These are phyloP conservation scores for Herpetomonas tarakana DNA, from an alignment of 208 protist genomes.

Conservation along the genomic window DNA sequence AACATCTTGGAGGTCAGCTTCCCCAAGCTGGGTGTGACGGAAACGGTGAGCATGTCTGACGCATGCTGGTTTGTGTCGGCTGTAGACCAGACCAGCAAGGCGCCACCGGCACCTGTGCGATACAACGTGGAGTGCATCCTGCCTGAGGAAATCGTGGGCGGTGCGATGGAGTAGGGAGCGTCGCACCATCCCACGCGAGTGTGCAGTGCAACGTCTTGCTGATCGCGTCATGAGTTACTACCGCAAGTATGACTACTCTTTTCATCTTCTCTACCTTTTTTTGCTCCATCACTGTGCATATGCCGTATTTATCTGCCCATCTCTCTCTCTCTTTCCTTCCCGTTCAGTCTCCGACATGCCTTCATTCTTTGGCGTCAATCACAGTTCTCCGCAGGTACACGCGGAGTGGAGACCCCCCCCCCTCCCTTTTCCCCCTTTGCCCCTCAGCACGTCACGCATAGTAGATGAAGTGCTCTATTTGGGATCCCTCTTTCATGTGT, in stretches of 20 bases:
- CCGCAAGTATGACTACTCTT: too few relatives aligned
- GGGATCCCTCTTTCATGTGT: conserved; percentile 1
- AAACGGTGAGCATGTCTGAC: conserved; percentile 17
- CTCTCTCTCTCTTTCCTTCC: conserved; percentile 8
- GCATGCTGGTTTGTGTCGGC: conserved; percentile 16
- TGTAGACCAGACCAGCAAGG: conserved; percentile 10
- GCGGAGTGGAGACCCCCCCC: too few relatives aligned
- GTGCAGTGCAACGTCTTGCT: too few relatives aligned
- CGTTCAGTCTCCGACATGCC: not conserved
- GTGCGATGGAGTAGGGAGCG: conserved; percentile 1
- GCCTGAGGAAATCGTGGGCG: conserved; percentile 22
- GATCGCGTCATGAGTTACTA: too few relatives aligned
- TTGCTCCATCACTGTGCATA: not conserved
- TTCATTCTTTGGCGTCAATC: not conserved
- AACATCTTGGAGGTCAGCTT: conserved; percentile 20
- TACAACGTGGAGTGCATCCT: conserved; percentile 15
- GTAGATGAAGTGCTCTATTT: not conserved
- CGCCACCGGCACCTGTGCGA: conserved; percentile 15
- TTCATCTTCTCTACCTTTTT: not conserved
- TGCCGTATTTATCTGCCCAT: not conserved
- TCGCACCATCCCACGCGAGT: not conserved
- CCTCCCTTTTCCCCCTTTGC: too few relatives aligned
- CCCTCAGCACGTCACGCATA: too few relatives aligned
- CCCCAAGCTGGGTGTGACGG: conserved; percentile 11
- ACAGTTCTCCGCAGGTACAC: too few relatives aligned